Evolutionary conservation across 2,329 filamentous ascomycete genomes (phyloP).

Genomic region (Corniculantispora saksenae): DNA sequence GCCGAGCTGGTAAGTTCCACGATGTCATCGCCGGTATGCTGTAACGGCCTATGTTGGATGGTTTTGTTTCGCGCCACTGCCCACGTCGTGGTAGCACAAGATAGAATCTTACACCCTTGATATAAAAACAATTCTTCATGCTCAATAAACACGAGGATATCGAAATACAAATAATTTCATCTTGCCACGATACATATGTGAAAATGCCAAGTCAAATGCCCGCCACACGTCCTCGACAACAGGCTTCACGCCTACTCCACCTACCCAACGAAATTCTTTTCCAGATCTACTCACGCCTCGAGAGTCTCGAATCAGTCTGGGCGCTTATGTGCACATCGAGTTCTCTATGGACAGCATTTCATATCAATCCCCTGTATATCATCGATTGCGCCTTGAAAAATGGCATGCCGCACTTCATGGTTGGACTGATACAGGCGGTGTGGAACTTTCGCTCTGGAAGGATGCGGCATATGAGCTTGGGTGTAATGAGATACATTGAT

Average conservation of each 20-base stretch:
- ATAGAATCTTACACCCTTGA: too few species aligned
- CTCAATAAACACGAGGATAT: too few species aligned
- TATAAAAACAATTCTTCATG: too few species aligned
- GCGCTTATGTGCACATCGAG: constrained; percentile 2
- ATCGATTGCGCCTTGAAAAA: background rate
- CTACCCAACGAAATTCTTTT: background rate
- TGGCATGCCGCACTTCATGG: background rate
- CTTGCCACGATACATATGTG: too few species aligned
- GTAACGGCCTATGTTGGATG: too few species aligned
- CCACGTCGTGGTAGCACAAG: too few species aligned
- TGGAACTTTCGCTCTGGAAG: background rate
- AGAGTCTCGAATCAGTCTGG: background rate
- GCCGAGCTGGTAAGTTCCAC: too few species aligned
- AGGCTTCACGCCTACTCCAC: background rate
- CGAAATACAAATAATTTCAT: too few species aligned
- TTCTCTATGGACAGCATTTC: background rate
- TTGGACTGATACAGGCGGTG: background rate
- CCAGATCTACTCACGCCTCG: background rate
- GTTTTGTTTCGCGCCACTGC: too few species aligned
- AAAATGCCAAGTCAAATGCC: too few species aligned
- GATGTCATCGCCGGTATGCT: too few species aligned
- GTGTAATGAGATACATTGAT: background rate
- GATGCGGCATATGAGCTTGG: background rate
- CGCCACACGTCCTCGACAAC: too few species aligned
- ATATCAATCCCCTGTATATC: background rate